Evolutionary conservation across 352 stramenopile species (phyloP).

Genomic region (Phytophthora citrophthora): DNA sequence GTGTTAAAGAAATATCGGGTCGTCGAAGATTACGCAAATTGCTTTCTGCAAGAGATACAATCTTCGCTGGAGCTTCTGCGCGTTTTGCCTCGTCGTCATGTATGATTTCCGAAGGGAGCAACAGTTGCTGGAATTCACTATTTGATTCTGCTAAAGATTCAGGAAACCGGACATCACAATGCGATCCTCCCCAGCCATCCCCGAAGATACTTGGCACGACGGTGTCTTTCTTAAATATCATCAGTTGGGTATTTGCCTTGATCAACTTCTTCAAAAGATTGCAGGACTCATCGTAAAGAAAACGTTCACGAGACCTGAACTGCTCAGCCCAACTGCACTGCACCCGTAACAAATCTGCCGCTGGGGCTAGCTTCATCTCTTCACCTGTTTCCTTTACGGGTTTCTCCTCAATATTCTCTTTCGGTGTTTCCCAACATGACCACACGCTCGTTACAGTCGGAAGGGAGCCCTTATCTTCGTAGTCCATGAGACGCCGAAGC

Average conservation of each 20-base stretch:
- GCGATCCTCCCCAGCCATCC: slow-evolving; percentile 1
- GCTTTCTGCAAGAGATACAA: slow-evolving; percentile 15
- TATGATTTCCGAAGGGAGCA: slow-evolving; percentile 33
- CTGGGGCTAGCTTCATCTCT: background rate
- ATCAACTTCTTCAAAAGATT: slow-evolving; percentile 26
- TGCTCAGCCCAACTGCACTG: slow-evolving; percentile 29
- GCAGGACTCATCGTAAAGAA: slow-evolving; percentile 27
- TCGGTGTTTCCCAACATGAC: slow-evolving; percentile 4
- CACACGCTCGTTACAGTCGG: slow-evolving; percentile 6
- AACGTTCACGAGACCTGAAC: background rate
- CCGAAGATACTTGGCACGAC: slow-evolving; percentile 29
- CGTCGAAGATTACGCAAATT: slow-evolving; percentile 24
- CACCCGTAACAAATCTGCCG: slow-evolving; percentile 8
- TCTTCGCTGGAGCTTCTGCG: slow-evolving; percentile 18
- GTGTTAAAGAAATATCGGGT: slow-evolving; percentile 34
- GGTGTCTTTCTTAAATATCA: slow-evolving; percentile 20
- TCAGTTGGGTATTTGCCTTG: slow-evolving; percentile 14
- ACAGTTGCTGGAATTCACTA: slow-evolving; percentile 25
- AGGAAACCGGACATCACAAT: background rate
- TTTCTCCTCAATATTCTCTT: background rate
- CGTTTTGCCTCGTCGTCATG: slow-evolving; percentile 29
- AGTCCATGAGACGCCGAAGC: slow-evolving; percentile 6
- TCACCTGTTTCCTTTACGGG: background rate
- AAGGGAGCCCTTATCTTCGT: background rate
- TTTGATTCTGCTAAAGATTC: background rate